Conservation (phyloP, 108 stramenopile genomes). For the Fragilariopsis cylindrus region DNA sequence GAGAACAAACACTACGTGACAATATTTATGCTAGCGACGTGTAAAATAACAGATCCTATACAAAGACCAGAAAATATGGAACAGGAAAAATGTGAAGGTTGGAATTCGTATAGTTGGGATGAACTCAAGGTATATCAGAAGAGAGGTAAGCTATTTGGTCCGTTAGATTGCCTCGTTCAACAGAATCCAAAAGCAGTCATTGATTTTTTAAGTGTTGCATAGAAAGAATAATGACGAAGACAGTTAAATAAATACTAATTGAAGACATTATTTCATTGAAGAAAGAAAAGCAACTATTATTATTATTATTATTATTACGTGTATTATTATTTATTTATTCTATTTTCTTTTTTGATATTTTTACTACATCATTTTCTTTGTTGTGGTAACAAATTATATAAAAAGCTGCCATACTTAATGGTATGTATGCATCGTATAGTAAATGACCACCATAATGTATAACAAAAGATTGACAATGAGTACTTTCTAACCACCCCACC, state of each 20-base stretch:
- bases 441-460: constrained; percentile 28
- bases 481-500: constrained; percentile 39
- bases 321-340: too few relatives aligned
- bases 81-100: constrained; percentile 87
- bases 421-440: constrained; percentile 25
- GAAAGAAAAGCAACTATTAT: too few relatives aligned
- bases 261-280: too few relatives aligned
- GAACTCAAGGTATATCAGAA: constrained; percentile 45
- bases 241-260: too few relatives aligned
- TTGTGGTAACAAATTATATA: too few relatives aligned
- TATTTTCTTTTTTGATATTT: too few relatives aligned
- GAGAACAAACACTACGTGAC: constrained; percentile 86
- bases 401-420: too few relatives aligned
- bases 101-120: constrained; percentile 79
- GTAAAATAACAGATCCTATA: constrained; percentile 22
- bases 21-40: constrained; percentile 75
- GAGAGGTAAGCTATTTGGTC: constrained; percentile 65
- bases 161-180: constrained; percentile 59
- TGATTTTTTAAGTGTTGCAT: constrained; percentile 36
- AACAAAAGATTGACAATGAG: constrained; percentile 25
- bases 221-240: too few relatives aligned
- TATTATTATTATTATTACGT: too few relatives aligned
- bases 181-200: constrained; percentile 48
- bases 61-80: constrained; percentile 65
- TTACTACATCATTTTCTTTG: too few relatives aligned